Conservation (phyloP, 768 basidiomycete species). For the Amanita subjunquillea region DNA sequence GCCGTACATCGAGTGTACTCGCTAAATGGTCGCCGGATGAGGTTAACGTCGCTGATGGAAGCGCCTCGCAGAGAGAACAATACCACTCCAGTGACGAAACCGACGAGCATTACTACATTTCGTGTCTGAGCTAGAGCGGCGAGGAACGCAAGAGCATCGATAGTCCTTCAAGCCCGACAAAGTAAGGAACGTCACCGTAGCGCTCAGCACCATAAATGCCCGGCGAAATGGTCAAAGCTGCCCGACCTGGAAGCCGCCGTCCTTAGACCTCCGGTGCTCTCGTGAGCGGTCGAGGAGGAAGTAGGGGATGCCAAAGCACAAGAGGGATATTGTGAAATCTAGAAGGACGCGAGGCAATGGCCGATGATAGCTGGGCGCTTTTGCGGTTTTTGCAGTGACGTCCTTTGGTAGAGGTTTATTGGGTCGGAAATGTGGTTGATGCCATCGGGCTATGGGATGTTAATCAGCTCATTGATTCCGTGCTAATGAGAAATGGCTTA, state of each 20-base stretch:
- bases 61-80: slow-evolving; percentile 55
- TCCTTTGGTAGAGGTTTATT: slow-evolving; percentile 56
- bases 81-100: slow-evolving; percentile 54
- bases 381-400: slow-evolving; percentile 17
- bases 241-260: slow-evolving; percentile 22
- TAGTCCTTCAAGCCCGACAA: slow-evolving; percentile 57
- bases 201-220: slow-evolving; percentile 75
- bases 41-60: slow-evolving; percentile 24
- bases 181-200: slow-evolving; percentile 73
- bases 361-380: slow-evolving; percentile 20
- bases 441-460: slow-evolving; percentile 46
- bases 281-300: slow-evolving; percentile 51
- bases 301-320: slow-evolving; percentile 76
- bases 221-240: slow-evolving; percentile 18
- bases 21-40: slow-evolving; percentile 34
- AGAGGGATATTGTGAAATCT: slow-evolving; percentile 48
- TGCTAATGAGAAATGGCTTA: slow-evolving; percentile 20
- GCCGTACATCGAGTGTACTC: slow-evolving; percentile 56
- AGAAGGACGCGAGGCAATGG: slow-evolving; percentile 38
- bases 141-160: slow-evolving; percentile 18
- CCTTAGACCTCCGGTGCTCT: slow-evolving; percentile 39
- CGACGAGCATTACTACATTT: slow-evolving; percentile 55
- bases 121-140: slow-evolving; percentile 34
- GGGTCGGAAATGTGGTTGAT: slow-evolving; percentile 60
- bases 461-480: background rate